A percentile compares a stretch with the other conserved stretches of the same genome.
Evolutionary conservation across 768 basidiomycete species (phyloP).

Genomic region (Russula sp.): DNA sequence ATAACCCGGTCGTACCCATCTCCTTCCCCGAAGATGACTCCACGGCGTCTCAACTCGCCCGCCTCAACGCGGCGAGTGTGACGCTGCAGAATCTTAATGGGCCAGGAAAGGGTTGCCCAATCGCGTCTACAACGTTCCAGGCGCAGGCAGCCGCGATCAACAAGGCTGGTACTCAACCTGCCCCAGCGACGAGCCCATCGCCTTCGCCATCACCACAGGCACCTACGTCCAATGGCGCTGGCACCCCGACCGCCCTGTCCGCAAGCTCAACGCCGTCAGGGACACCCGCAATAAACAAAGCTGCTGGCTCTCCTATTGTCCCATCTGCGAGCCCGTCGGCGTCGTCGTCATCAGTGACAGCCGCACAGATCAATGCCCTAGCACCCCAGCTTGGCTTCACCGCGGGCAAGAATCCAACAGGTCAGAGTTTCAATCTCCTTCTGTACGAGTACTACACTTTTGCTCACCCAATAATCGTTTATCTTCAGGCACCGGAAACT

Average conservation of each 20-base stretch:
- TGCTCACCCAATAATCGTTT: not conserved
- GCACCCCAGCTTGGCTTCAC: conserved; percentile 34
- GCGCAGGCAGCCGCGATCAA: conserved; percentile 34
- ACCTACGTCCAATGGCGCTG: conserved; percentile 1
- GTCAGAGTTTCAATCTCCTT: not conserved
- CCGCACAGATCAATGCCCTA: conserved; percentile 24
- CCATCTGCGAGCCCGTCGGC: not conserved
- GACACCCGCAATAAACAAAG: not conserved
- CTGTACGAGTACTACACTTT: not conserved
- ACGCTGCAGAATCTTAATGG: conserved; percentile 73
- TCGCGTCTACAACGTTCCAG: conserved; percentile 58
- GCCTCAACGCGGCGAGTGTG: conserved; percentile 54
- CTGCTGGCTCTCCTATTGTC: not conserved
- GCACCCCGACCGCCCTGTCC: not conserved
- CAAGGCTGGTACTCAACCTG: conserved; percentile 7
- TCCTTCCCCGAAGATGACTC: conserved; percentile 47
- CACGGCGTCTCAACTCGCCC: conserved; percentile 40
- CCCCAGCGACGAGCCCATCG: not conserved
- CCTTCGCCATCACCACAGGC: not conserved
- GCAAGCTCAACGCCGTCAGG: not conserved
- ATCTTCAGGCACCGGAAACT: conserved; percentile 25
- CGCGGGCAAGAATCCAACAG: conserved; percentile 34
- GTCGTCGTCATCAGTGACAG: not conserved
- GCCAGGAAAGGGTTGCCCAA: conserved; percentile 63
- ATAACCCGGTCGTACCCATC: conserved; percentile 31